Evolutionary conservation across 805 yeast species (phyloP).

Genomic region (Hanseniaspora jakobsenii): DNA sequence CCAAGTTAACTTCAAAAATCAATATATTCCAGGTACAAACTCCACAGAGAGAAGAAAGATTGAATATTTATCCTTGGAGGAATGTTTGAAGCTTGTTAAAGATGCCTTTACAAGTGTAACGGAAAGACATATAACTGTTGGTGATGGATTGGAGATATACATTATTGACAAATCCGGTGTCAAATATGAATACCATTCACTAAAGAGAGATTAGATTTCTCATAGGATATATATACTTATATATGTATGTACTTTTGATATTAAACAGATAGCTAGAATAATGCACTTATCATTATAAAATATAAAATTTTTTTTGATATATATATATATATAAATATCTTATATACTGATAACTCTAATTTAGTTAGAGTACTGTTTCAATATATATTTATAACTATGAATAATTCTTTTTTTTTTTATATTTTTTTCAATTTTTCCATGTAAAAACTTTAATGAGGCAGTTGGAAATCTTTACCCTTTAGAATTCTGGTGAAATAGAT

Average conservation of each 20-base stretch:
- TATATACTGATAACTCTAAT: too few species aligned
- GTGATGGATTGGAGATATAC: constrained; percentile 86
- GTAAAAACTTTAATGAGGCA: constrained; percentile 39
- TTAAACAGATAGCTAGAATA: too few species aligned
- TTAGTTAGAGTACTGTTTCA: neutral
- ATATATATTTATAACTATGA: neutral
- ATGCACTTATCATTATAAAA: too few species aligned
- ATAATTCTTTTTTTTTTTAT: neutral
- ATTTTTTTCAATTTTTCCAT: too few species aligned
- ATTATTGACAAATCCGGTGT: constrained; percentile 92
- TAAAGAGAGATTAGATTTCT: constrained; percentile 63
- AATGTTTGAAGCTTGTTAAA: constrained; percentile 73
- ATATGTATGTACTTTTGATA: too few species aligned
- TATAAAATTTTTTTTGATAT: too few species aligned
- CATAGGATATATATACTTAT: constrained; percentile 3
- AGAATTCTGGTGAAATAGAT: constrained; percentile 73
- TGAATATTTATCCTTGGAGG: constrained; percentile 61
- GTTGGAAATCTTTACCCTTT: constrained; percentile 62
- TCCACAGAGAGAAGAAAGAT: constrained; percentile 52
- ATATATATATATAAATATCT: constrained; percentile 15
- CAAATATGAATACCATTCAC: constrained; percentile 65
- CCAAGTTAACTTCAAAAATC: constrained; percentile 93
- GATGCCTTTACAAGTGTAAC: constrained; percentile 96
- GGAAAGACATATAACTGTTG: constrained; percentile 96
- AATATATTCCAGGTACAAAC: constrained; percentile 64